phyloP scores from a whole-genome alignment of 169 alveolate genomes.

The Cryptosporidium sp. region DNA sequence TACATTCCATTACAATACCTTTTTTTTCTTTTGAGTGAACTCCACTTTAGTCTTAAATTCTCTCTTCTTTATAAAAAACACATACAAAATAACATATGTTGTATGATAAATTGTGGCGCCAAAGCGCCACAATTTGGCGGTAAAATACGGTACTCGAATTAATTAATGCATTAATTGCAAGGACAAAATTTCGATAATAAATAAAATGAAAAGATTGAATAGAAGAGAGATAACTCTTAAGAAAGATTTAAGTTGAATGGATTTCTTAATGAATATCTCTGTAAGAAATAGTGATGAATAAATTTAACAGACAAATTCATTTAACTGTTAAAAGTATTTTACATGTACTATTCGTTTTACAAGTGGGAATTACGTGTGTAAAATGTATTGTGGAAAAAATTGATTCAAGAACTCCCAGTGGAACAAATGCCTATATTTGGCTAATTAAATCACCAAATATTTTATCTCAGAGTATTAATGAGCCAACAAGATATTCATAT shows the following conservation, averaged over 20 bases:
- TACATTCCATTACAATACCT: not conserved
- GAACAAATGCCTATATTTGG: slow-evolving; percentile 72
- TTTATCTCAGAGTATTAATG: slow-evolving; percentile 57
- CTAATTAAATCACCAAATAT: slow-evolving; percentile 60
- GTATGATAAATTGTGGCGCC: not conserved
- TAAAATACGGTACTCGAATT: slow-evolving; percentile 1
- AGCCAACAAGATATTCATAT: slow-evolving; percentile 65
- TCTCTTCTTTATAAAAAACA: not conserved
- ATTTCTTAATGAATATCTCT: not conserved
- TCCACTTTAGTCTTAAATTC: not conserved
- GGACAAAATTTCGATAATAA: not conserved
- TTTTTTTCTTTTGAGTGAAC: not conserved
- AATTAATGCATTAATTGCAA: slow-evolving; percentile 5
- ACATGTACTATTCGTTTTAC: slow-evolving; percentile 3
- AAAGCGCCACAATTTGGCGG: not conserved
- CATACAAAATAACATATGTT: not conserved
- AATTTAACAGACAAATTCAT: not conserved
- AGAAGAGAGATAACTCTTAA: not conserved
- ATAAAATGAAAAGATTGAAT: not conserved
- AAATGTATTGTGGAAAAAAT: slow-evolving; percentile 51
- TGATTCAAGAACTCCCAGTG: slow-evolving; percentile 45
- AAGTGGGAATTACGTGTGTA: slow-evolving; percentile 8
- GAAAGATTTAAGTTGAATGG: not conserved
- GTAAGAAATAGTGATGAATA: not conserved
- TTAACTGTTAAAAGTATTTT: not conserved